Evolutionary conservation across 169 alveolate genomes (phyloP).

Genomic region (Cryptosporidium xiaoi): DNA sequence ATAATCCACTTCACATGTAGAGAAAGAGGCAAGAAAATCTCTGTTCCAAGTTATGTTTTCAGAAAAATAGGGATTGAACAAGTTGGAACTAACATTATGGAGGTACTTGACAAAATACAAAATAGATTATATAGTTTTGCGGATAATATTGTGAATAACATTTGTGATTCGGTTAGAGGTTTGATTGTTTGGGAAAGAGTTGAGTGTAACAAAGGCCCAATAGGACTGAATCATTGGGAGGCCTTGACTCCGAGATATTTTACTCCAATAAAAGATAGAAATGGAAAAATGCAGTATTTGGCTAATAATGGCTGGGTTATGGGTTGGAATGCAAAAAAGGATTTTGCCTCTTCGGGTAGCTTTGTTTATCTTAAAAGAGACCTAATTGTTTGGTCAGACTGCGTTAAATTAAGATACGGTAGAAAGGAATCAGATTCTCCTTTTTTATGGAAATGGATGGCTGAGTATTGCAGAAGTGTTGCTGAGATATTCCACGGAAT

Average conservation of each 20-base stretch:
- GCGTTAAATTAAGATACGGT: slow-evolving; percentile 92
- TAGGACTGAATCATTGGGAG: slow-evolving; percentile 77
- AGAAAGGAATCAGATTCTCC: slow-evolving; percentile 86
- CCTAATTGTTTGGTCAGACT: slow-evolving; percentile 93
- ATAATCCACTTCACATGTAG: slow-evolving; percentile 34
- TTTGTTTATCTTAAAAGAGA: slow-evolving; percentile 92
- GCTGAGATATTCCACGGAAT: slow-evolving; percentile 91
- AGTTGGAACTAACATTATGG: neutral
- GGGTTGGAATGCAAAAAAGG: slow-evolving; percentile 87
- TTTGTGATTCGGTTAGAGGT: slow-evolving; percentile 75
- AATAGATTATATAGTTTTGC: slow-evolving; percentile 49
- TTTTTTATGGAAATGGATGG: slow-evolving; percentile 91
- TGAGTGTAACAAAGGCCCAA: slow-evolving; percentile 77
- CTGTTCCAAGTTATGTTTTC: slow-evolving; percentile 17
- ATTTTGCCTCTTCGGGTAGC: slow-evolving; percentile 88
- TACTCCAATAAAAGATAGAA: slow-evolving; percentile 77
- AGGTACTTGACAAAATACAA: slow-evolving; percentile 29
- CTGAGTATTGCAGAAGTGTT: slow-evolving; percentile 86
- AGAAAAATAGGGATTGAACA: slow-evolving; percentile 22
- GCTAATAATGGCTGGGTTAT: slow-evolving; percentile 86
- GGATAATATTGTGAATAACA: slow-evolving; percentile 40
- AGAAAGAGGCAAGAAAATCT: slow-evolving; percentile 19
- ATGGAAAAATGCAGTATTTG: slow-evolving; percentile 76
- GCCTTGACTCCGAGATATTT: slow-evolving; percentile 83
- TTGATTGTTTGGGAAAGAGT: slow-evolving; percentile 76